These are phyloP conservation scores for Chlorella vulgaris DNA, from an alignment of 139 green algal genomes.

Conservation along the genomic window DNA sequence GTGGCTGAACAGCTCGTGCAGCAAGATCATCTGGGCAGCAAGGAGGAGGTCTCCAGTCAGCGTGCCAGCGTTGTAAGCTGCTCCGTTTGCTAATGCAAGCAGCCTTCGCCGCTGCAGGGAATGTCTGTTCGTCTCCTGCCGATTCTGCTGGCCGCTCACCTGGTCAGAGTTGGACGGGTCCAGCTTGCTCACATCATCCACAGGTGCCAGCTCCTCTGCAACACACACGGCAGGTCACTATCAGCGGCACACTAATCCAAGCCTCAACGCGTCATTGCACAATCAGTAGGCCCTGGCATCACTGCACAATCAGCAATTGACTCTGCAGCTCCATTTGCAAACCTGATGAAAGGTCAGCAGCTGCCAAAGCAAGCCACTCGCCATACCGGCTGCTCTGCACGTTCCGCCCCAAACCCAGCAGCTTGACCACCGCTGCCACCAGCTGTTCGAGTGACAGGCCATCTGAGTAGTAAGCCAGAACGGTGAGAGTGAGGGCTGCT, in stretches of 20 bases:
- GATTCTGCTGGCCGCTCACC: conserved; percentile 11
- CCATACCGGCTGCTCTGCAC: conserved; percentile 42
- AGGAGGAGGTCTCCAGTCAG: too few relatives aligned
- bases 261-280: too few relatives aligned
- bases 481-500: conserved; percentile 53
- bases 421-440: conserved; percentile 10
- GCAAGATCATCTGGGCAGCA: conserved; percentile 40
- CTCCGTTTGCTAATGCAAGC: too few relatives aligned
- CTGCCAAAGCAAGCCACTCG: conserved; percentile 45
- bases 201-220: conserved; percentile 25
- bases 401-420: conserved; percentile 46
- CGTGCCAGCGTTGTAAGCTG: too few relatives aligned
- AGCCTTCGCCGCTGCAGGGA: too few relatives aligned
- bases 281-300: too few relatives aligned
- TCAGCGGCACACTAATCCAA: too few relatives aligned
- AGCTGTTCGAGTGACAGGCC: conserved; percentile 42
- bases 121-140: too few relatives aligned
- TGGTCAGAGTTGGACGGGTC: conserved; percentile 54
- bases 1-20: conserved; percentile 44
- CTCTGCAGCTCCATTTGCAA: too few relatives aligned
- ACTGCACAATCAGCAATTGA: too few relatives aligned
- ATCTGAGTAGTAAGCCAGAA: conserved; percentile 56
- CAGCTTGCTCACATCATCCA: conserved; percentile 51
- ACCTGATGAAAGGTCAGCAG: conserved; percentile 10
- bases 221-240: background rate